phyloP scores from a whole-genome alignment of 2,329 filamentous ascomycete genomes.

The Ceratocystis variospora region DNA sequence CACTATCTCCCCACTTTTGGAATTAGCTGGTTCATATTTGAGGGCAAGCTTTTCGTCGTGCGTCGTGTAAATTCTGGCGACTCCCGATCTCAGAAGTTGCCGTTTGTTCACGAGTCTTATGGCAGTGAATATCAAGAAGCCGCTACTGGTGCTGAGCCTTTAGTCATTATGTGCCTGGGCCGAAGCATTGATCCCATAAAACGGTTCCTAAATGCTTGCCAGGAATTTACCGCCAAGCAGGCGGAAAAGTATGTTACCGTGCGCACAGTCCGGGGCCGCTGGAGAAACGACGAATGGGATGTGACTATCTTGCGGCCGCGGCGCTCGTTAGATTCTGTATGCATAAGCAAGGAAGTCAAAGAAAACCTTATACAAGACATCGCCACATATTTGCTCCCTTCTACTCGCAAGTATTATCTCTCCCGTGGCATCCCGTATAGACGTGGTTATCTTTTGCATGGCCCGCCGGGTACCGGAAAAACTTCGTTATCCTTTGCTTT shows the following conservation, averaged over 20 bases:
- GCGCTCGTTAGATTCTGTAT: constrained; percentile 60
- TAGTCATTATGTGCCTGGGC: constrained; percentile 30
- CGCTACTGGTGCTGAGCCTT: constrained; percentile 28
- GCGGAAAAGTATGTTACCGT: constrained; percentile 28
- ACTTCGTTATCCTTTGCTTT: constrained; percentile 53
- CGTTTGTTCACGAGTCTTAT: constrained; percentile 18
- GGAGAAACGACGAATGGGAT: constrained; percentile 26
- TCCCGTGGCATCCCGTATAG: constrained; percentile 62
- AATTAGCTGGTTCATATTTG: constrained; percentile 27
- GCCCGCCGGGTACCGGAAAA: constrained; percentile 62
- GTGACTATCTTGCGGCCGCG: constrained; percentile 41
- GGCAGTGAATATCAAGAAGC: constrained; percentile 26
- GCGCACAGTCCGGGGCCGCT: constrained; percentile 23
- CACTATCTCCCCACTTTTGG: constrained; percentile 30
- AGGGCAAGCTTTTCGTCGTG: constrained; percentile 28
- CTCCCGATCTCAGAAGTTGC: constrained; percentile 14
- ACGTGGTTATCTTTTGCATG: constrained; percentile 64
- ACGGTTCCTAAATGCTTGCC: constrained; percentile 24
- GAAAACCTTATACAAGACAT: constrained; percentile 53
- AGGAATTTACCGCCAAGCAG: constrained; percentile 26
- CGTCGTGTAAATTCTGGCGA: constrained; percentile 23
- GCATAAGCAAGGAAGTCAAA: constrained; percentile 56
- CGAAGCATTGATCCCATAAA: constrained; percentile 26
- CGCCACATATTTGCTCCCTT: constrained; percentile 62
- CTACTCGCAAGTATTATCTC: constrained; percentile 58